Evolutionary conservation across 768 basidiomycete genomes (phyloP).

Genomic region (Auriscalpium microsporum): DNA sequence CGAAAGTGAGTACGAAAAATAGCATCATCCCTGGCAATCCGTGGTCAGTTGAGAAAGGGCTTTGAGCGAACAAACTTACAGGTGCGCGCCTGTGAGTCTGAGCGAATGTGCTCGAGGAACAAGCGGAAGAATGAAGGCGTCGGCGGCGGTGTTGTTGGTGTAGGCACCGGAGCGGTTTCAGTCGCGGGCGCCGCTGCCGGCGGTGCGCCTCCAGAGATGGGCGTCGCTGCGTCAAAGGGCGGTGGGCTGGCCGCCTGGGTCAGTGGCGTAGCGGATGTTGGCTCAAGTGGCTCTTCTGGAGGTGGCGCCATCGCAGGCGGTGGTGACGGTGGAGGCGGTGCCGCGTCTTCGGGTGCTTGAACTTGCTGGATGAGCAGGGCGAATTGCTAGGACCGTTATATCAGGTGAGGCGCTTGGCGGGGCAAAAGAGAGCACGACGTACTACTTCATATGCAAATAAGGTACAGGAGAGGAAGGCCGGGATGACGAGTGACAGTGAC

Average conservation of each 20-base stretch:
- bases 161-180: conserved; percentile 13
- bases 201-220: conserved; percentile 11
- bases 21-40: conserved; percentile 48
- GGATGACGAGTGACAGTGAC: conserved; percentile 73
- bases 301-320: conserved; percentile 9
- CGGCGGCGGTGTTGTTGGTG: conserved; percentile 6
- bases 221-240: not conserved
- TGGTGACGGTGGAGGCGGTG: conserved; percentile 18
- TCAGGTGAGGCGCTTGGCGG: not conserved
- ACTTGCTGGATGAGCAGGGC: conserved; percentile 72
- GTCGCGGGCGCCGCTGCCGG: conserved; percentile 2
- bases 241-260: not conserved
- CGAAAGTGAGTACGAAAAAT: conserved; percentile 59
- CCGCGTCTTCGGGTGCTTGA: conserved; percentile 65
- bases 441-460: conserved; percentile 81
- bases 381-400: conserved; percentile 55
- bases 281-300: conserved; percentile 19
- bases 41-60: conserved; percentile 5
- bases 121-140: conserved; percentile 35
- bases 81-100: conserved; percentile 63
- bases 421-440: conserved; percentile 17
- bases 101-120: conserved; percentile 48
- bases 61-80: conserved; percentile 34
- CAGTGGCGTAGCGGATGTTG: conserved; percentile 1
- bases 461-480: conserved; percentile 76